Base-by-base conservation (phyloP, 192 early-diverging fungal species). In the Geranomyces variabilis region DNA sequence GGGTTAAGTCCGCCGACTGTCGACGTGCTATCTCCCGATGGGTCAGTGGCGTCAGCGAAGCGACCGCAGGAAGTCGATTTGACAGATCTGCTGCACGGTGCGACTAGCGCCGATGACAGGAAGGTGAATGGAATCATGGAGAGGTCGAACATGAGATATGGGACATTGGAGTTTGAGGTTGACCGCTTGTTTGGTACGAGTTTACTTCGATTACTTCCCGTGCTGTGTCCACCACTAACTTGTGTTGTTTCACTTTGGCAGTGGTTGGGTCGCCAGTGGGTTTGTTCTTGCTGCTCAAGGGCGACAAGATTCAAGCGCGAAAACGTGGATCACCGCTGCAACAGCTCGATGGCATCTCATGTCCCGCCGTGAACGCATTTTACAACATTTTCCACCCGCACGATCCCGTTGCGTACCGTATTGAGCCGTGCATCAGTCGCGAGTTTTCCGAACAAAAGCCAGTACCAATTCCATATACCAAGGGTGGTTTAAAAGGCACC, bases 261-360 rank as follows among this genome's bases (percentile, higher is more conserved):
- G 84, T 87, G 8, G 81, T 92, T 17, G 93, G 93, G n/a, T 93
- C 91, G 15, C 93, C 93, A 2, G 83, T 95, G 21, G 93, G 91
- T 1, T 72, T 94, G 8, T 91, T 95, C 60, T 73, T 94, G 28
- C 71, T 95, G 19, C 73, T 95, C 4, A 92, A 89, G 74, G 91
- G 90, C 5, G 80, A 86, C 43, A 90, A 88, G 57, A 73, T 95
- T 21, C 63, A 30, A 24, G 75, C 74, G 17, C 69, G 67, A 19
- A 24, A 36, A 22, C 63, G 33, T 31, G 53, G 30, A 31, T 31
- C 47, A 12, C 22, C 63, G 21, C 3, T 19, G 17, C 14, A 57
- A 24, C 74, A 76, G 29, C 51, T 43, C 2, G 69, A 70, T n/a
- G 75, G 79, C 22, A 4, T 76, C 58, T 46, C 85, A 22, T 13